Evolutionary conservation across 2,329 filamentous ascomycete species (phyloP).

Genomic region (Scedosporium minutisporum): DNA sequence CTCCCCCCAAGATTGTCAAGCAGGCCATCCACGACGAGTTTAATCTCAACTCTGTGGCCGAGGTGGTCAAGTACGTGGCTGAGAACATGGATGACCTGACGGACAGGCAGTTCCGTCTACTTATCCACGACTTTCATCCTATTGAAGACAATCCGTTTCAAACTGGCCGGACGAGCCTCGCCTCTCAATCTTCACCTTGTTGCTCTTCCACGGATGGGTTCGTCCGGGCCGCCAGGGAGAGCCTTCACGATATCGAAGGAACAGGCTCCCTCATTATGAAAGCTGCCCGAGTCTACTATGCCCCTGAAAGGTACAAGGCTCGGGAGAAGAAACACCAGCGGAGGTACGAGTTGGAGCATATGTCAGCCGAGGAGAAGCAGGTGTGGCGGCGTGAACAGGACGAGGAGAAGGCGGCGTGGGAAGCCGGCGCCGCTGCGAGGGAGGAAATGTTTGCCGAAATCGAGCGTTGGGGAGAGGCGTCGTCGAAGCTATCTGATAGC

Average conservation of each 20-base stretch:
- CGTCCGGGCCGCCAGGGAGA: neutral
- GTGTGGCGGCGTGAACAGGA: neutral
- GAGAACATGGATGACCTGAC: neutral
- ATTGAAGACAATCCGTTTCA: neutral
- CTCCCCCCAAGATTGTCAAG: neutral
- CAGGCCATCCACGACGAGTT: neutral
- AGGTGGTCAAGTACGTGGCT: neutral
- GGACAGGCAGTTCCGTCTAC: neutral
- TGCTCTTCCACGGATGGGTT: neutral
- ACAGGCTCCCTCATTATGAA: neutral
- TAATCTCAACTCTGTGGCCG: neutral
- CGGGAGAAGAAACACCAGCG: neutral
- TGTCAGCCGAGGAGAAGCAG: neutral
- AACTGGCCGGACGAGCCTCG: neutral
- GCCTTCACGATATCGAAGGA: neutral
- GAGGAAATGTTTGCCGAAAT: neutral
- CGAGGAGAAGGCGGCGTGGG: neutral
- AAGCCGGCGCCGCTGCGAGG: neutral
- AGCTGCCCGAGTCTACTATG: neutral
- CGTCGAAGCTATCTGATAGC: neutral
- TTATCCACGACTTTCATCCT: neutral
- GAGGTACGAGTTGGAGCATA: neutral
- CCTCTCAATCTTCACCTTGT: neutral
- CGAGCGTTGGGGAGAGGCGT: neutral
- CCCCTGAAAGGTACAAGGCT: neutral